These are phyloP conservation scores for Endotrypanum monterogeii DNA, from an alignment of 208 protist genomes.

Conservation along the genomic window DNA sequence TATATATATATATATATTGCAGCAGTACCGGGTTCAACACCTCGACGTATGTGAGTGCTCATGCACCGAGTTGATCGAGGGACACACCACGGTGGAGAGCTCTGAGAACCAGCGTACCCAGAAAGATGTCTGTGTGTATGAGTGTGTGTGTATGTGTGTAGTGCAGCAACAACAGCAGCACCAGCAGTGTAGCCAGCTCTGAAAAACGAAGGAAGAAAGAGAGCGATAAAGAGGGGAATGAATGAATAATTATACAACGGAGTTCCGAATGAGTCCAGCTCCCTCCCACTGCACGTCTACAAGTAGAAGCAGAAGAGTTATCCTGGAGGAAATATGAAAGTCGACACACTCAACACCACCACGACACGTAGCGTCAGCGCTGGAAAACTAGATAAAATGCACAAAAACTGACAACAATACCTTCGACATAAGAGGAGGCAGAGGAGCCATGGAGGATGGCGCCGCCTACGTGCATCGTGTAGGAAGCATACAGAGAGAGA, in stretches of 20 bases:
- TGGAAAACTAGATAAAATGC: neutral
- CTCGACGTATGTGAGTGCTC: neutral
- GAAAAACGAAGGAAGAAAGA: neutral
- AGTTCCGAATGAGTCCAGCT: too few relatives aligned
- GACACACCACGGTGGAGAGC: neutral
- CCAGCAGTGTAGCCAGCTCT: neutral
- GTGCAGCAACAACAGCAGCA: neutral
- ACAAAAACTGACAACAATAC: neutral
- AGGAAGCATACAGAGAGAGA: neutral
- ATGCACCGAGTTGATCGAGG: neutral
- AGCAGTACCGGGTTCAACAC: neutral
- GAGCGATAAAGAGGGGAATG: neutral
- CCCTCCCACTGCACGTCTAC: neutral
- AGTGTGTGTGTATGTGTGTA: neutral
- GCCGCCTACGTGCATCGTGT: neutral
- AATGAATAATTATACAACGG: too few relatives aligned
- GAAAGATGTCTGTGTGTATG: neutral
- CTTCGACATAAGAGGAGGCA: neutral
- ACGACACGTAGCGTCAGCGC: neutral
- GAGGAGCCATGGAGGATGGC: neutral
- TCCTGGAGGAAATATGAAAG: neutral
- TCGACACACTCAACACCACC: neutral
- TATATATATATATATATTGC: too few relatives aligned
- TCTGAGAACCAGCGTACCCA: neutral
- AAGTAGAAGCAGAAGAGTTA: neutral